Base-by-base conservation (phyloP, 2,329 filamentous ascomycete species). In the Eurotiales sp. region DNA sequence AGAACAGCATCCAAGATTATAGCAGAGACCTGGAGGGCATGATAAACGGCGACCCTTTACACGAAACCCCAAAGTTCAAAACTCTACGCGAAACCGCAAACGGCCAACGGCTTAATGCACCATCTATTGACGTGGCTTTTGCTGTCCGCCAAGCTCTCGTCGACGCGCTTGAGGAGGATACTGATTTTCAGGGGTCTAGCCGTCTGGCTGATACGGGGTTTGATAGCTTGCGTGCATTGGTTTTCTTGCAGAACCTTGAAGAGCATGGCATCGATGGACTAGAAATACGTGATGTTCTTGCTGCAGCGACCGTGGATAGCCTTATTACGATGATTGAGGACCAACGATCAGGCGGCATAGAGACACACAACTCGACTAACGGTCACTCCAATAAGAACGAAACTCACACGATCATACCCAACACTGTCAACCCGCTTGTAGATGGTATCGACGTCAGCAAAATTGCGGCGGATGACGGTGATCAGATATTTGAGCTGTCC, bases 381-480 rank as follows among this genome's bases (percentile, higher is more conserved):
- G 10, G 10, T 14, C 4, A 32, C 29, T 12, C 29, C 29, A 32
- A 32, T 32, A 11, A 11, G 10, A 32, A 32, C 3, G 29, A 32
- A 32, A 14, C 29, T 5, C 29, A 32, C 29, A 32, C n/a, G 11
- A 12, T 32, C 29, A 14, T 14, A 32, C 4, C 29, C 29, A 5
- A 8, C n/a, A 32, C 29, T 32, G 4, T 14, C 29, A 32, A 14
- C 10, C 29, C 29, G 29, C 4, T 32, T 5, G 29, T 32, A 32
- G 44, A 46, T 22, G 29, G 29, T 11, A 22, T 46, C 10, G 44
- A 29, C 11, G 32, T 46, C 27, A 25, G 29, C n/a, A 22, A 21
- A 37, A 46, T 46, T 32, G 14, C 44, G 29, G 36, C 36, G 4
- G 44, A 46, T 19, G 44, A 46, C 12, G 44, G 23, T 23, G 44